Percentiles rank a stretch among this genome's conserved stretches.
phyloP scores from a whole-genome alignment of 1,139 yeast genomes.

The Candida albicans region DNA sequence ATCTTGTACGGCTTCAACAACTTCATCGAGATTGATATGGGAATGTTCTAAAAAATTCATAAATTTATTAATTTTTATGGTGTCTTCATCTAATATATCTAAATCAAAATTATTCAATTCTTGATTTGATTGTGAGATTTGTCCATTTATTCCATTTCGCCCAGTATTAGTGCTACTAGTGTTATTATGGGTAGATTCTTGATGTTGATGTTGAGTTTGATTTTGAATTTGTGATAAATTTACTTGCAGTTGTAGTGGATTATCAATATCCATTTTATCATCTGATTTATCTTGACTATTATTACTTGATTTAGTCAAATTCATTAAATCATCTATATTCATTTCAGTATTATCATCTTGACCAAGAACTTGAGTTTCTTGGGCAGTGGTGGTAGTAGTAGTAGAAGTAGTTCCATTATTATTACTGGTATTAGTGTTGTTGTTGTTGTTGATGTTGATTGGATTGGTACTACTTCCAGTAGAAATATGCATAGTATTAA shows the following conservation, averaged over 20 bases:
- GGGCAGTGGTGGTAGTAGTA: constrained; percentile 1
- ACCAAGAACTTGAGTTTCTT: neutral
- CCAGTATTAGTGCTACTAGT: neutral
- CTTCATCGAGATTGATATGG: constrained; percentile 72
- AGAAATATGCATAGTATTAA: too few relatives aligned
- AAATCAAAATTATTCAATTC: constrained; percentile 18
- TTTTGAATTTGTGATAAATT: neutral
- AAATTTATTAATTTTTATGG: constrained; percentile 50
- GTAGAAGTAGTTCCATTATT: neutral
- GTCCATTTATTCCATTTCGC: neutral
- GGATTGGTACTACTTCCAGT: constrained; percentile 1
- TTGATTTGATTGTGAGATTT: neutral
- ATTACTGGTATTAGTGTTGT: neutral
- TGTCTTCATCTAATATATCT: constrained; percentile 34
- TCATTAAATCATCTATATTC: constrained; percentile 44
- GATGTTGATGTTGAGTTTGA: constrained; percentile 4
- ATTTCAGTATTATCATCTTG: constrained; percentile 15
- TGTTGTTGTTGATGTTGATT: constrained; percentile 1
- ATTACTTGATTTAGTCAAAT: constrained; percentile 20
- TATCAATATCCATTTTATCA: constrained; percentile 3
- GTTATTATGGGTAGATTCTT: constrained; percentile 1
- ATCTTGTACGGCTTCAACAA: constrained; percentile 81
- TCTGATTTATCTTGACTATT: constrained; percentile 3
- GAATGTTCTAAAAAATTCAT: constrained; percentile 70
- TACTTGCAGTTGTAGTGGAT: constrained; percentile 1